Evolutionary conservation across 805 yeast species (phyloP), one percentile per base, ranked within the genome.

Genomic region (Nakazawaea anatomiae): DNA sequence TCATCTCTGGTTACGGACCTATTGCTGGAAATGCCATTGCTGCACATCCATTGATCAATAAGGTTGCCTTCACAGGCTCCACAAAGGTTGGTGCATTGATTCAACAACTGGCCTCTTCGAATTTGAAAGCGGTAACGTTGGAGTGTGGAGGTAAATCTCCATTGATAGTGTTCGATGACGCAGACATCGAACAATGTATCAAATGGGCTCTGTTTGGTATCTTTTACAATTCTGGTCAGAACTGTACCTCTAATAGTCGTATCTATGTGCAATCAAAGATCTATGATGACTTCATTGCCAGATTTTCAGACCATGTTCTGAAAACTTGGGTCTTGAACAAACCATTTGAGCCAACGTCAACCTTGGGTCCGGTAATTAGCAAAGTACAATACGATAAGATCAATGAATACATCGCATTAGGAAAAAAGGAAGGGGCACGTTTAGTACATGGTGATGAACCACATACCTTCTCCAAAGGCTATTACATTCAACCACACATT

Each of bases 111-210:
- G 91, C 92, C 8, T 70, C 87, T 6, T 54, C 71, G 3, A 81
- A 81, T 60, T 68, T 83, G 67, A 83, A 83, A 64, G 79, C 78
- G 34, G 83, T 82, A 38, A 80, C 87, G 27, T 69, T 83, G 61
- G 89, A 83, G 66, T 83, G 87, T 63, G 89, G 89, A 57, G 89
- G 89, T 52, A 83, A 83, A 61, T 82, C 87, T 12, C 87, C 88
- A 42, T 69, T 81, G 58, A 68, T 83, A 50, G 73, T 83, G 11
- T 77, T 84, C 58, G 76, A 72, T 25, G 89, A 83, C 63, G 85
- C 87, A 18, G 82, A 82, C 58, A 53, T 83, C 35, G 82, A 77
- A 4, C 82, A 81, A 63, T 85, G 87, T 48, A 83, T 76, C 39
- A 80, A 80, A 64, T 82, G 87, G 86, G 80, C 85, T 14, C 76